These are phyloP conservation scores for Cenchrus americanus DNA, from an alignment of 176 grass and related monocot species.

Conservation along the genomic window DNA sequence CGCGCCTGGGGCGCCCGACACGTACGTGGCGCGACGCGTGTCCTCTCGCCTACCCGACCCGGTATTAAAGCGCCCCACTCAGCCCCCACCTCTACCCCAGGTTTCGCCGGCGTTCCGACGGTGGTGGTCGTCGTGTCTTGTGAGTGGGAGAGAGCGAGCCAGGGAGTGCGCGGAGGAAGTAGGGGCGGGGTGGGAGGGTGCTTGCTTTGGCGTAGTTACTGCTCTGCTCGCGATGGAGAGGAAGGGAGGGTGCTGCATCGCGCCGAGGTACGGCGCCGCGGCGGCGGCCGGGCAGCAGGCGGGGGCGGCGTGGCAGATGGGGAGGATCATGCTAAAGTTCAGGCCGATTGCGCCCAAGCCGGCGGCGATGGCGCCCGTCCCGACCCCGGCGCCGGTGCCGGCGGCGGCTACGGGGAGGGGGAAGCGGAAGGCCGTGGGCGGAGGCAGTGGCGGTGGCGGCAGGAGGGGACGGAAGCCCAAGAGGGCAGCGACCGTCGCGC, in stretches of 20 bases:
- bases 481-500: neutral
- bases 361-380: constrained; percentile 36
- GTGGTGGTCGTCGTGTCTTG: neutral
- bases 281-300: constrained; percentile 5
- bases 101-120: neutral
- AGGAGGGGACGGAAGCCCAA: constrained; percentile 47
- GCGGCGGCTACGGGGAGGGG: neutral
- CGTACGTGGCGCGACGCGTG: constrained; percentile 48
- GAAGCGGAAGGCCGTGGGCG: constrained; percentile 33
- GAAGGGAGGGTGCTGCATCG: constrained; percentile 65
- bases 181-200: no score
- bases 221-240: constrained; percentile 49
- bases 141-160: neutral
- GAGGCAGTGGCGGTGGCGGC: neutral
- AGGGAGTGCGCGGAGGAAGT: no score
- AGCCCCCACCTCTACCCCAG: no score
- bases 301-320: constrained; percentile 56
- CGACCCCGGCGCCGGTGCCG: neutral
- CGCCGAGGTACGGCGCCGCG: constrained; percentile 36
- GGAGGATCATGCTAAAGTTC: constrained; percentile 75
- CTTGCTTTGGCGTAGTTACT: no score
- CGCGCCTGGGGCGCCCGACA: neutral
- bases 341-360: constrained; percentile 92
- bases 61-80: constrained; percentile 9
- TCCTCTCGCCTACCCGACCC: neutral